These are phyloP conservation scores for Colletotrichum eleusines DNA, from an alignment of 2,329 filamentous ascomycete species.

Conservation along the genomic window DNA sequence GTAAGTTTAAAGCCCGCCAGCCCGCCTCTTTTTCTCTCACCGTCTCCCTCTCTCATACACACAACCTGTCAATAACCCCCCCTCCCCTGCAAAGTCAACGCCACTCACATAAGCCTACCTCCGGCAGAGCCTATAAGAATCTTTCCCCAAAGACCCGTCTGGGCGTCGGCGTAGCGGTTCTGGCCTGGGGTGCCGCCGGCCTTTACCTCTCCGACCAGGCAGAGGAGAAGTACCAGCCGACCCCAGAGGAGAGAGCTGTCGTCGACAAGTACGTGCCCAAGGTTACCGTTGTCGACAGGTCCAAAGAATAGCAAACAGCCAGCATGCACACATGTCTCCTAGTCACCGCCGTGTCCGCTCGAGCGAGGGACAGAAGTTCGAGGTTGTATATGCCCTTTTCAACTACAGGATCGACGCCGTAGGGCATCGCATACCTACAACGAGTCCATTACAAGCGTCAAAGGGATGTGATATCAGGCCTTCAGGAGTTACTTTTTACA, in stretches of 20 bases:
- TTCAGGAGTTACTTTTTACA: constrained; percentile 1
- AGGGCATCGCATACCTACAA: background rate
- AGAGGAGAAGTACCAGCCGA: constrained; percentile 78
- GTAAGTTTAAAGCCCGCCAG: constrained; percentile 35
- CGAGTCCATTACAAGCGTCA: background rate
- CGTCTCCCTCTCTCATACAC: background rate
- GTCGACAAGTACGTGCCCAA: constrained; percentile 72
- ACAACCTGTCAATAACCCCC: background rate
- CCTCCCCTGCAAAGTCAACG: background rate
- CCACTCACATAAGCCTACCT: constrained; percentile 2
- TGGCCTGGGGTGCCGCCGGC: constrained; percentile 81
- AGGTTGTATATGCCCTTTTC: constrained; percentile 1
- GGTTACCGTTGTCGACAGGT: constrained; percentile 70
- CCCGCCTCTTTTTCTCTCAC: background rate
- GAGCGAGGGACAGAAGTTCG: constrained; percentile 11
- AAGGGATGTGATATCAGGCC: too few relatives aligned
- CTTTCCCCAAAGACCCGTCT: constrained; percentile 78
- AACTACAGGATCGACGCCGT: background rate
- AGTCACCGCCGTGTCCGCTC: background rate
- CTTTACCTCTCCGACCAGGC: constrained; percentile 79
- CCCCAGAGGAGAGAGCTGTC: constrained; percentile 77
- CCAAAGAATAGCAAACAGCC: background rate
- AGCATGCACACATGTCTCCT: constrained; percentile 12
- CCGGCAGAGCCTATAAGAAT: constrained; percentile 74
- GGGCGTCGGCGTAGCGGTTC: constrained; percentile 77